Evolutionary conservation across 805 yeast genomes (phyloP).

Genomic region (Deakozyma indianensis): DNA sequence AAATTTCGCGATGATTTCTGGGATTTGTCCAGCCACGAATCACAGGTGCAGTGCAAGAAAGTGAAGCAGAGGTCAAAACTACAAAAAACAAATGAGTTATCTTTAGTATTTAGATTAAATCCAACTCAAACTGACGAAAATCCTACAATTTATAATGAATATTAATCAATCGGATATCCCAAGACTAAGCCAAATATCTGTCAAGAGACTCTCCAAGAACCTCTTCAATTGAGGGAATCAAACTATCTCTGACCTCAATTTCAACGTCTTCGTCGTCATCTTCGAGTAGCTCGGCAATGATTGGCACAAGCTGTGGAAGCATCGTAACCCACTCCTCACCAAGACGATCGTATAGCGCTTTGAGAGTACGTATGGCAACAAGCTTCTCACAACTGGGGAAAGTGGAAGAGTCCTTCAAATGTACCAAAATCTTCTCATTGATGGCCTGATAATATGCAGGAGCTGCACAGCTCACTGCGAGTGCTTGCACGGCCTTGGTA

Average conservation of each 20-base stretch:
- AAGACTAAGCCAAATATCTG: conserved; percentile 20
- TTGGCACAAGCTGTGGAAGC: conserved; percentile 89
- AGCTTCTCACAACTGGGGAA: conserved; percentile 39
- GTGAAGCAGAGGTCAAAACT: too few species aligned
- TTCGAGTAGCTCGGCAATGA: conserved; percentile 87
- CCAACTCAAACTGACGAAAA: too few species aligned
- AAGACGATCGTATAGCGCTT: conserved; percentile 71
- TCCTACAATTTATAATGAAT: not conserved
- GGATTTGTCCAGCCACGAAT: too few species aligned
- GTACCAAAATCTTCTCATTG: conserved; percentile 46
- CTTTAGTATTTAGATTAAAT: too few species aligned
- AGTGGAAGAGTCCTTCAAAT: conserved; percentile 48
- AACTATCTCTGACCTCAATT: conserved; percentile 74
- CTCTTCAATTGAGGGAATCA: conserved; percentile 81
- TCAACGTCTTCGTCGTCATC: conserved; percentile 94
- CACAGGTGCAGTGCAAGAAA: too few species aligned
- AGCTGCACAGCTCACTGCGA: conserved; percentile 46
- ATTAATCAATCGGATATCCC: conserved; percentile 6
- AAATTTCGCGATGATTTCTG: too few species aligned
- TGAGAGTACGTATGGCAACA: conserved; percentile 72
- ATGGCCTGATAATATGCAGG: conserved; percentile 58
- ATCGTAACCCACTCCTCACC: conserved; percentile 90
- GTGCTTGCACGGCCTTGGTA: conserved; percentile 63
- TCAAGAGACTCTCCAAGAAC: conserved; percentile 93
- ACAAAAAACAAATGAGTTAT: too few species aligned